phyloP scores from a whole-genome alignment of 164 flowering plant genomes.

The Stephania japonica region DNA sequence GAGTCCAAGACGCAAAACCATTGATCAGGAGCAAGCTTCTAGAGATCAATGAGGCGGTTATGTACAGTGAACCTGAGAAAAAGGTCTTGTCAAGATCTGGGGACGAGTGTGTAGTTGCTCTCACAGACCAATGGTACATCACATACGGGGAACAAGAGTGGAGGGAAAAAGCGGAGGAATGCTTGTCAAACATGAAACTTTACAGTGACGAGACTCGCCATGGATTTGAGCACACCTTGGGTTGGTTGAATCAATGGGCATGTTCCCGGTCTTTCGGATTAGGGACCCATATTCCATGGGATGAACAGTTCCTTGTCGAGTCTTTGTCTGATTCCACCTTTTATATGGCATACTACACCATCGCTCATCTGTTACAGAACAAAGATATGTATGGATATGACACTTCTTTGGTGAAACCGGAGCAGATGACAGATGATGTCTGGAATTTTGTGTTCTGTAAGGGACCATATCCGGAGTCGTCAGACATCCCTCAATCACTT shows the following conservation, averaged over 20 bases:
- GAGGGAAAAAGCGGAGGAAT: slow-evolving; percentile 62
- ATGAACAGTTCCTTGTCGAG: slow-evolving; percentile 76
- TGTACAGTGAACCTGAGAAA: slow-evolving; percentile 90
- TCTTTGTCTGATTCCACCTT: slow-evolving; percentile 89
- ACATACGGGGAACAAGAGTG: slow-evolving; percentile 80
- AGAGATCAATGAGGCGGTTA: slow-evolving; percentile 55
- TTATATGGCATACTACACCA: slow-evolving; percentile 89
- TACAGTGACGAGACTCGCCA: slow-evolving; percentile 68
- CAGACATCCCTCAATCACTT: slow-evolving; percentile 37
- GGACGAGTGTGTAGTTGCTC: slow-evolving; percentile 91
- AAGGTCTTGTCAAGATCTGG: slow-evolving; percentile 83
- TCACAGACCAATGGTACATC: slow-evolving; percentile 90
- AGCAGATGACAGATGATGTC: slow-evolving; percentile 80
- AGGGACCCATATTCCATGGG: slow-evolving; percentile 87
- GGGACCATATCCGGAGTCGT: slow-evolving; percentile 51
- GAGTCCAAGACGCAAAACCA: slow-evolving; percentile 78
- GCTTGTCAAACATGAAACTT: slow-evolving; percentile 58
- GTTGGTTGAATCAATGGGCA: slow-evolving; percentile 88
- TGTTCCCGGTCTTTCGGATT: slow-evolving; percentile 82
- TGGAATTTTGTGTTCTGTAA: slow-evolving; percentile 73
- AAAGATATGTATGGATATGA: slow-evolving; percentile 61
- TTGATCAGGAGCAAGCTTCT: slow-evolving; percentile 57
- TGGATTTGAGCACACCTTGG: slow-evolving; percentile 80
- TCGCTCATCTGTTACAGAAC: slow-evolving; percentile 65
- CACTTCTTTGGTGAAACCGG: slow-evolving; percentile 41